Evolutionary conservation across 192 early-diverging fungal species (phyloP).

Genomic region (Rhizoclosmatium globosum): DNA sequence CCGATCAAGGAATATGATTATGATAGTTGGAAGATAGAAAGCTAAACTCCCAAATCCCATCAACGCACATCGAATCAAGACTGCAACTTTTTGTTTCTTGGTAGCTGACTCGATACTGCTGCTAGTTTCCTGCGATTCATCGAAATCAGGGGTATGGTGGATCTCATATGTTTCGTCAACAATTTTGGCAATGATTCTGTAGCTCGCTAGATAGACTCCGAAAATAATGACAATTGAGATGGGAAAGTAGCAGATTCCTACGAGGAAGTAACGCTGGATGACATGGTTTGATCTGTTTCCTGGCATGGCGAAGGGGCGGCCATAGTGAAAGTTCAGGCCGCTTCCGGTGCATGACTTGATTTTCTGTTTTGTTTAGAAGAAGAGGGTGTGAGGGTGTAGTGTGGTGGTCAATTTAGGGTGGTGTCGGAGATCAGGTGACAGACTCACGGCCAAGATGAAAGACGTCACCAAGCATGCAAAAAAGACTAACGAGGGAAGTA

Average conservation of each 20-base stretch:
- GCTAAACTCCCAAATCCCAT: background rate
- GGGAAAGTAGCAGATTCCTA: background rate
- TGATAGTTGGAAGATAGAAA: background rate
- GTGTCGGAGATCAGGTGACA: background rate
- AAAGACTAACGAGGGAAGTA: background rate
- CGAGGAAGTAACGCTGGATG: background rate
- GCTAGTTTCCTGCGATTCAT: background rate
- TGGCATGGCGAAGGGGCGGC: conserved; percentile 8
- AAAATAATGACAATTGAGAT: background rate
- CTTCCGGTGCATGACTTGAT: background rate
- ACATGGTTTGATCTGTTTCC: background rate
- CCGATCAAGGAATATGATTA: background rate
- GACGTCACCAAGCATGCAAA: background rate
- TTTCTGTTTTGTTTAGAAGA: background rate
- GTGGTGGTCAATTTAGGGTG: background rate
- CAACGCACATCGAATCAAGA: background rate
- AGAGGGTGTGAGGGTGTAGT: background rate
- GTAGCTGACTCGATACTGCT: background rate
- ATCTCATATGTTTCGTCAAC: background rate
- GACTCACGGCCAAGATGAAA: conserved; percentile 3
- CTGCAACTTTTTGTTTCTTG: background rate
- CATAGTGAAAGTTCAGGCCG: conserved; percentile 9
- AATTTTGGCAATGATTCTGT: background rate
- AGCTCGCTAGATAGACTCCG: background rate
- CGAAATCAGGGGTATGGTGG: background rate